Conservation (phyloP, 345 rosid species). For the Mallotus nudiflorus region DNA sequence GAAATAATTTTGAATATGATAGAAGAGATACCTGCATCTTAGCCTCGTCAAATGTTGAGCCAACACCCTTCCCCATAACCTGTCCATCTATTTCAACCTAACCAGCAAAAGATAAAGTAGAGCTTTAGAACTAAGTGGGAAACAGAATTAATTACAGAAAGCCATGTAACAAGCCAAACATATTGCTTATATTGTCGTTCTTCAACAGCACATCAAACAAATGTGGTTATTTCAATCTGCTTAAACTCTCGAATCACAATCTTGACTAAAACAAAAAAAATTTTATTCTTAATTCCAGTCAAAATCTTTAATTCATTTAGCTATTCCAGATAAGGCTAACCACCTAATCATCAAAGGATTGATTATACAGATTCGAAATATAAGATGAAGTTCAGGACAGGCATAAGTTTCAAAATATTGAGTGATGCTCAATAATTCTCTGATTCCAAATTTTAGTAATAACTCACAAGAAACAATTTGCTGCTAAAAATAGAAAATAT, state of each 20-base stretch:
- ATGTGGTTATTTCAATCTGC: not conserved
- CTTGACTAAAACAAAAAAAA: not conserved
- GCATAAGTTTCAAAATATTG: not conserved
- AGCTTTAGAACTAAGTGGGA: conserved; percentile 11
- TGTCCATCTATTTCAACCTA: conserved; percentile 97
- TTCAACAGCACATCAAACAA: not conserved
- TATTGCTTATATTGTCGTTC: not conserved
- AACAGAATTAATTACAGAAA: not conserved
- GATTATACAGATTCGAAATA: not conserved
- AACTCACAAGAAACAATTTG: not conserved
- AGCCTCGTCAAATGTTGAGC: conserved; percentile 95
- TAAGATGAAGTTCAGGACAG: not conserved
- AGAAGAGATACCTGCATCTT: conserved; percentile 61
- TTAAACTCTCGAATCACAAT: conserved; percentile 4
- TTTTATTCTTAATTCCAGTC: not conserved
- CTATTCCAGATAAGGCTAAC: not conserved
- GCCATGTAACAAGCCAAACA: not conserved
- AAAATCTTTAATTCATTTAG: not conserved
- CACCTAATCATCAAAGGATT: not conserved
- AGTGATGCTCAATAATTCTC: not conserved
- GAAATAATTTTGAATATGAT: conserved; percentile 6
- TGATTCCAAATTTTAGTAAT: conserved; percentile 6
- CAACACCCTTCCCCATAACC: conserved; percentile 79
- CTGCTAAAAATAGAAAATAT: not conserved
- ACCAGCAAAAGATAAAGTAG: conserved; percentile 17